These are phyloP conservation scores for Hygrophoropsis aurantiaca DNA, from an alignment of 768 basidiomycete genomes.

Conservation along the genomic window DNA sequence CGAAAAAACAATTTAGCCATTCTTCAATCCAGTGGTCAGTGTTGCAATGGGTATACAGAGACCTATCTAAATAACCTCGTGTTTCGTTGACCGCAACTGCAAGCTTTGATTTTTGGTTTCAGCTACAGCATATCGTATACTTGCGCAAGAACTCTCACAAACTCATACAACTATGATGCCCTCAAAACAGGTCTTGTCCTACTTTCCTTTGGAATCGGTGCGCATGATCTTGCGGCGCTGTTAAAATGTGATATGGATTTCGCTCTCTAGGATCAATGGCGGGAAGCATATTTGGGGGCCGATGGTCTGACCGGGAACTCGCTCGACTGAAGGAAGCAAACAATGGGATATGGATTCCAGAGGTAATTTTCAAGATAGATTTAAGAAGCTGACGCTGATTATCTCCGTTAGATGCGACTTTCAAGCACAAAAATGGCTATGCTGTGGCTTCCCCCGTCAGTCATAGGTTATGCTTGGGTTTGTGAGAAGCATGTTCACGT, in stretches of 20 bases:
- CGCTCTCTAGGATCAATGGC: slow-evolving; percentile 37
- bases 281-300: slow-evolving; percentile 52
- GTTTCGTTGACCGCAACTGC: slow-evolving; percentile 1
- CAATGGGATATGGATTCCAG: slow-evolving; percentile 51
- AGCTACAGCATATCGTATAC: slow-evolving; percentile 71
- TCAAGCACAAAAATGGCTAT: slow-evolving; percentile 56
- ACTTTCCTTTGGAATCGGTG: slow-evolving; percentile 66
- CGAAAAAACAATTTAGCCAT: slow-evolving; percentile 64
- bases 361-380: slow-evolving; percentile 33
- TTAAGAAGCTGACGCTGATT: background rate
- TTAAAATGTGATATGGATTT: background rate
- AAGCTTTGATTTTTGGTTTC: slow-evolving; percentile 67
- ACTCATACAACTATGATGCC: slow-evolving; percentile 64
- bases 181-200: slow-evolving; percentile 74
- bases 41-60: slow-evolving; percentile 8
- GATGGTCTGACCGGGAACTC: slow-evolving; percentile 51
- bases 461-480: slow-evolving; percentile 72
- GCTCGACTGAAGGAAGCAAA: slow-evolving; percentile 38
- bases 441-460: slow-evolving; percentile 46
- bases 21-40: slow-evolving; percentile 25
- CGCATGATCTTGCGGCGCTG: slow-evolving; percentile 6
- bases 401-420: slow-evolving; percentile 58
- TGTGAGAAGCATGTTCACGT: slow-evolving; percentile 59
- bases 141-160: slow-evolving; percentile 61
- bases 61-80: background rate